Conservation (phyloP, 2,329 filamentous ascomycete species). For the Calonectria multiphialidica region DNA sequence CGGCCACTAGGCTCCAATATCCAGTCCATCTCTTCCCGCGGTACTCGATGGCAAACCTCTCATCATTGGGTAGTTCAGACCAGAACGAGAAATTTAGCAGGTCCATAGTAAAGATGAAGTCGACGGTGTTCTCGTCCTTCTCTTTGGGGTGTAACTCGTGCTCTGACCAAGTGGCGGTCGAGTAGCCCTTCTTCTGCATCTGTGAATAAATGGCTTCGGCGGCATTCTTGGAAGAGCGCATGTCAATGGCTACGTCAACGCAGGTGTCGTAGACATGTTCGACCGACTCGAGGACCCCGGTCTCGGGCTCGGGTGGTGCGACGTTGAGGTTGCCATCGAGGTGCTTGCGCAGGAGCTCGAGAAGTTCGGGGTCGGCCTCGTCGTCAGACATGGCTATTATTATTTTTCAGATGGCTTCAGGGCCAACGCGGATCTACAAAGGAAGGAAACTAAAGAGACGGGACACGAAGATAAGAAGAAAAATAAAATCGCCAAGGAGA, state of each 20-base stretch:
- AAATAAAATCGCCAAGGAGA: neutral
- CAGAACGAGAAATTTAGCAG: conserved; percentile 97
- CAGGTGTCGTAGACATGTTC: conserved; percentile 92
- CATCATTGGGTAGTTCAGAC: conserved; percentile 77
- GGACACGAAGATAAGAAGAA: neutral
- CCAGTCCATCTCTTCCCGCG: conserved; percentile 87
- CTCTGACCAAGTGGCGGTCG: conserved; percentile 85
- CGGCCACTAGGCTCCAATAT: conserved; percentile 94
- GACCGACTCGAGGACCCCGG: conserved; percentile 84
- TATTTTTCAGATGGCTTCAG: neutral
- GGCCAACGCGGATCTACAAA: neutral
- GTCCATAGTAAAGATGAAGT: conserved; percentile 98
- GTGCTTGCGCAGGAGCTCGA: conserved; percentile 87
- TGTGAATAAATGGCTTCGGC: conserved; percentile 82
- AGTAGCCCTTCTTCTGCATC: conserved; percentile 89
- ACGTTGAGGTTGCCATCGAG: conserved; percentile 71
- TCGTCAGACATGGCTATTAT: conserved; percentile 81
- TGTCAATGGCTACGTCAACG: conserved; percentile 91
- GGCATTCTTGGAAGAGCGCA: conserved; percentile 83
- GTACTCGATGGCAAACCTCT: conserved; percentile 88
- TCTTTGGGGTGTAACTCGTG: conserved; percentile 91
- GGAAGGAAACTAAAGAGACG: neutral
- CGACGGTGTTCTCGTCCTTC: conserved; percentile 83
- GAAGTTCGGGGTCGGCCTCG: conserved; percentile 88
- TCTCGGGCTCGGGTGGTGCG: conserved; percentile 74